A percentile compares a stretch with the other conserved stretches of the same genome.
These are phyloP conservation scores for Serendipita sp. DNA, from an alignment of 768 basidiomycete species.

Conservation along the genomic window DNA sequence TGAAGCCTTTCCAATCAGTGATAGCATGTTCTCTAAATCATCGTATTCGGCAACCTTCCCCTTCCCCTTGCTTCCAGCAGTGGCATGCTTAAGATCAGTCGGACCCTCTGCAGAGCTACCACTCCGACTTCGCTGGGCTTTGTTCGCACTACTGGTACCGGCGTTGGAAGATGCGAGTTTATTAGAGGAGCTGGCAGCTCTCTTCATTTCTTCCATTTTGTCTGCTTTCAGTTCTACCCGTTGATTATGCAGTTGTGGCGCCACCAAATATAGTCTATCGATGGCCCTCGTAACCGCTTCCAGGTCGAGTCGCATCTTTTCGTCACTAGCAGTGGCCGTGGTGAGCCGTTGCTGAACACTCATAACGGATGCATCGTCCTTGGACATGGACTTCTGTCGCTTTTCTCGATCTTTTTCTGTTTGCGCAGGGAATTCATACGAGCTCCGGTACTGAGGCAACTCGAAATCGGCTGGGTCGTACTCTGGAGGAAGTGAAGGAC, in stretches of 20 bases:
- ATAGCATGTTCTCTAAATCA: conserved; percentile 34
- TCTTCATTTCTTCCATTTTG: conserved; percentile 59
- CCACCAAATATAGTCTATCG: conserved; percentile 68
- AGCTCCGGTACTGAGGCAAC: background rate
- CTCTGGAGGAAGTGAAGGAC: conserved; percentile 29
- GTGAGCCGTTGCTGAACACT: background rate
- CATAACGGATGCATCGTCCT: background rate
- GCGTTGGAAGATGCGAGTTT: background rate
- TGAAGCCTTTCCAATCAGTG: conserved; percentile 54
- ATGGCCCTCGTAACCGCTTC: conserved; percentile 79
- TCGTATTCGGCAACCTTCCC: conserved; percentile 45
- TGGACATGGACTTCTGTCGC: background rate
- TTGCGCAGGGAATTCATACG: conserved; percentile 7
- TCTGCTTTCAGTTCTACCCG: conserved; percentile 72
- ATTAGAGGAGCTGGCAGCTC: conserved; percentile 31
- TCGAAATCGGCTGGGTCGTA: conserved; percentile 27
- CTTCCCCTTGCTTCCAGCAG: conserved; percentile 25
- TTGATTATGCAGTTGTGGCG: conserved; percentile 83
- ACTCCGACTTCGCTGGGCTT: conserved; percentile 9
- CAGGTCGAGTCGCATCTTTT: conserved; percentile 76
- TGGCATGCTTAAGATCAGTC: conserved; percentile 16
- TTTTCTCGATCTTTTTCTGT: conserved; percentile 4
- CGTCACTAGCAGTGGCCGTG: conserved; percentile 24
- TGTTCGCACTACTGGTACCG: background rate
- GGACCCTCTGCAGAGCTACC: conserved; percentile 4